These are phyloP conservation scores for Exophiala aquamarina DNA, from an alignment of 2,329 filamentous ascomycete species.

Conservation along the genomic window DNA sequence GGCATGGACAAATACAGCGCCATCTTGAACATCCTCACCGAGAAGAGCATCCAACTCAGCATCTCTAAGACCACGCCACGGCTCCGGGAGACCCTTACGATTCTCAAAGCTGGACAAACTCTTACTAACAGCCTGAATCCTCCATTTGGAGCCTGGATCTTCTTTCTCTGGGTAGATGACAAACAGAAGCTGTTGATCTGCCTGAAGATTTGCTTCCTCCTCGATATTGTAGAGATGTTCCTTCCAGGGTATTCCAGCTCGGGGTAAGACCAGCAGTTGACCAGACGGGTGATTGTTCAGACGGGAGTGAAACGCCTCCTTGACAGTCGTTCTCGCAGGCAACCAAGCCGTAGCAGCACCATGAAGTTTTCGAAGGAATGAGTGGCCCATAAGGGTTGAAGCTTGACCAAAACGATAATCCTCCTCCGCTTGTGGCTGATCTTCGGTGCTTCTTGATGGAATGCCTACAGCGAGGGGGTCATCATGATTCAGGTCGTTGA, in stretches of 20 bases:
- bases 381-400: slow-evolving; percentile 80
- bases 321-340: slow-evolving; percentile 78
- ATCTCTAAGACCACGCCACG: slow-evolving; percentile 89
- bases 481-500: slow-evolving; percentile 75
- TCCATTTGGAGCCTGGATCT: slow-evolving; percentile 77
- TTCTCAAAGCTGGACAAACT: slow-evolving; percentile 85
- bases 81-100: slow-evolving; percentile 84
- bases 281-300: slow-evolving; percentile 69
- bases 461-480: slow-evolving; percentile 43
- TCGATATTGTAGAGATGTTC: slow-evolving; percentile 93
- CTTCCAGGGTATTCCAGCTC: slow-evolving; percentile 83
- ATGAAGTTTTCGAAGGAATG: slow-evolving; percentile 78
- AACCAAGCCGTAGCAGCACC: slow-evolving; percentile 79
- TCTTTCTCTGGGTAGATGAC: slow-evolving; percentile 88
- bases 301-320: slow-evolving; percentile 70
- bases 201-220: slow-evolving; percentile 50
- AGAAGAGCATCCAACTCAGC: slow-evolving; percentile 70
- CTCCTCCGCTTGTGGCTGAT: slow-evolving; percentile 69
- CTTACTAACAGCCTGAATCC: slow-evolving; percentile 87
- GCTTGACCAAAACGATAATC: slow-evolving; percentile 77
- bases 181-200: slow-evolving; percentile 67
- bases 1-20: slow-evolving; percentile 90
- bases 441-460: slow-evolving; percentile 47
- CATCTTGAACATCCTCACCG: slow-evolving; percentile 41
- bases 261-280: slow-evolving; percentile 77